Evolutionary conservation across 1,139 yeast species (phyloP), one percentile per base, ranked within the genome.

Genomic region (Lodderomyces theae): DNA sequence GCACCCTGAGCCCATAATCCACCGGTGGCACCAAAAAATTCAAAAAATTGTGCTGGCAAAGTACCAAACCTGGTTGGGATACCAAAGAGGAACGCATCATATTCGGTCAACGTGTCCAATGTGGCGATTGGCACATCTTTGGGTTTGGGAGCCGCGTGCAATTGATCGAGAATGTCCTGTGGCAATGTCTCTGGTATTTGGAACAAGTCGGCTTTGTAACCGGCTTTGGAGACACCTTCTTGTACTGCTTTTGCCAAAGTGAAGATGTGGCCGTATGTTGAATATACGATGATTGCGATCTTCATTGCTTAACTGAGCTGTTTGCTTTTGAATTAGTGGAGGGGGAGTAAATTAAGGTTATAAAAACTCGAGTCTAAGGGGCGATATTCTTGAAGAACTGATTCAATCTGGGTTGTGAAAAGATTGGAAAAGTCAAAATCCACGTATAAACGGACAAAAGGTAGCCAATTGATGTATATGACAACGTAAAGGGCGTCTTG

Each of bases 181-280:
- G 72, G 35, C 42, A 77, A 64, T 26, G 82, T 77, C 58, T 77
- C 82, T 31, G 45, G 53, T 26, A 76, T 71, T 57, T 73, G 78
- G 53, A 61, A 74, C 32, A 76, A 54, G 39, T 67, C 74, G n/a
- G 66, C 66, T 5, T 54, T 51, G 16, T 39, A 17, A 11, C 75
- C 77, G 9, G 68, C 49, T 15, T 60, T 52, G 44, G 66, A 68
- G 22, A 72, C 61, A 49, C 80, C 79, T 34, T 59, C 56, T 56
- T 72, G 63, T 42, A 72, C 57, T 32, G 64, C 59, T 46, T 64
- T 57, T 33, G 80, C 84, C 60, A 81, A 56, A 33, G 61, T 56
- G 44, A 69, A 66, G 46, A 80, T 62, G 58, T 82, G 89, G 41
- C 85, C 85, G 58, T 79, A 82, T 34, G 79, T 67, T 35, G 87